Conservation (phyloP, 2,329 filamentous ascomycete species). For the Fusarium odoratissimum region DNA sequence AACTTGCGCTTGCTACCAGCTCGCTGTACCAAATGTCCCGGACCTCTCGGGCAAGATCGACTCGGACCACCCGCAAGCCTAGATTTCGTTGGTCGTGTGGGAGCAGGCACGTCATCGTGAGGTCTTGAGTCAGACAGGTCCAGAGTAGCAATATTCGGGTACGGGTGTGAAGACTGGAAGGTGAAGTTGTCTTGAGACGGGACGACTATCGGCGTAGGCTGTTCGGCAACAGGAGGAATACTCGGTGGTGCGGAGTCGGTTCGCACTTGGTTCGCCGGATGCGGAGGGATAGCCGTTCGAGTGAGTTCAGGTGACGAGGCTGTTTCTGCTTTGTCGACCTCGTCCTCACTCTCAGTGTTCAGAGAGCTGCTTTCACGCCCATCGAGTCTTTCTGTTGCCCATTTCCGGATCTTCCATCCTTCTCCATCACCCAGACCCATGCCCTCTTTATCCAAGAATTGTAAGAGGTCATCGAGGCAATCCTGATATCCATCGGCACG, state of each 20-base stretch:
- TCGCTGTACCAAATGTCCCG: slow-evolving; percentile 66
- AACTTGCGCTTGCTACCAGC: slow-evolving; percentile 79
- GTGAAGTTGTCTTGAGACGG: slow-evolving; percentile 73
- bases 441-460: slow-evolving; percentile 84
- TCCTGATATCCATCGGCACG: slow-evolving; percentile 91
- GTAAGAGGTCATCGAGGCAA: slow-evolving; percentile 88
- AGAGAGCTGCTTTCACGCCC: slow-evolving; percentile 66
- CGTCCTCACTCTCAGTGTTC: slow-evolving; percentile 75
- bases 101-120: slow-evolving; percentile 51
- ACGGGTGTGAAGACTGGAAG: slow-evolving; percentile 73
- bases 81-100: slow-evolving; percentile 46
- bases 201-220: slow-evolving; percentile 57
- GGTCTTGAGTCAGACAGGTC: slow-evolving; percentile 65
- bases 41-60: slow-evolving; percentile 44
- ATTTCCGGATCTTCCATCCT: slow-evolving; percentile 70
- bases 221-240: slow-evolving; percentile 43
- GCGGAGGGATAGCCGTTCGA: slow-evolving; percentile 58
- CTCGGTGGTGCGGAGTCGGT: slow-evolving; percentile 45
- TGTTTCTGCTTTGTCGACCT: slow-evolving; percentile 71
- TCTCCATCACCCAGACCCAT: slow-evolving; percentile 84
- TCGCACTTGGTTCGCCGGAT: slow-evolving; percentile 44
- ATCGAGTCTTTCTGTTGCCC: slow-evolving; percentile 77
- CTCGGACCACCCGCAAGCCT: slow-evolving; percentile 43
- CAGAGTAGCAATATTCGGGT: slow-evolving; percentile 70
- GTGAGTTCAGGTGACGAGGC: slow-evolving; percentile 69